A percentile compares a stretch with the other conserved stretches of the same genome.
Evolutionary conservation across 2,329 filamentous ascomycete species (phyloP).

Genomic region (Fusarium sulawesiense): DNA sequence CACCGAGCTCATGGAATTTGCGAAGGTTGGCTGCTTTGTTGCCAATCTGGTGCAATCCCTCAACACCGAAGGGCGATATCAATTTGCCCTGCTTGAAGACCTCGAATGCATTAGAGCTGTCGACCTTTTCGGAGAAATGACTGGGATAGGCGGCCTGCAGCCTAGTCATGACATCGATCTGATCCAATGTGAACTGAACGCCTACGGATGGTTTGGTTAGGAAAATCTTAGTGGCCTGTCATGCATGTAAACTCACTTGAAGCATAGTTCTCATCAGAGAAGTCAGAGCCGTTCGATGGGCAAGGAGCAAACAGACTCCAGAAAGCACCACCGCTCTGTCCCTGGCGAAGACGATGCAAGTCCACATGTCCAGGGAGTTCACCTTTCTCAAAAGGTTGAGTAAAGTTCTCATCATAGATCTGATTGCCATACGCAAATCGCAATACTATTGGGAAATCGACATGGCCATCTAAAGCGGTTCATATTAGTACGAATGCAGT

Average conservation of each 20-base stretch:
- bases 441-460: conserved; percentile 84
- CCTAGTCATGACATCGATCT: conserved; percentile 78
- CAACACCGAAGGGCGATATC: conserved; percentile 82
- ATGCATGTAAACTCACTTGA: conserved; percentile 62
- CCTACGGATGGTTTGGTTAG: conserved; percentile 51
- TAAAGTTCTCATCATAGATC: conserved; percentile 80
- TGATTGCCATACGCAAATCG: conserved; percentile 76
- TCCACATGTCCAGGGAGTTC: conserved; percentile 79
- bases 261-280: conserved; percentile 77
- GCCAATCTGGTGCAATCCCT: conserved; percentile 93
- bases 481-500: not conserved
- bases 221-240: not conserved
- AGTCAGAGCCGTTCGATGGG: conserved; percentile 77
- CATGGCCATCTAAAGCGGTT: conserved; percentile 79
- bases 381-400: conserved; percentile 77
- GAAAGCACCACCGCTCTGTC: conserved; percentile 85
- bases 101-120: conserved; percentile 69
- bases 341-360: conserved; percentile 76
- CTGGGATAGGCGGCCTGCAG: conserved; percentile 72
- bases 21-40: conserved; percentile 83
- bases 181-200: conserved; percentile 75
- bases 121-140: conserved; percentile 73
- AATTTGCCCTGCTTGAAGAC: conserved; percentile 72
- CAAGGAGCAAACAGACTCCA: conserved; percentile 90
- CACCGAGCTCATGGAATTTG: conserved; percentile 80